Conservation (phyloP, 2,329 filamentous ascomycete genomes). For the Botrytis cinerea region DNA sequence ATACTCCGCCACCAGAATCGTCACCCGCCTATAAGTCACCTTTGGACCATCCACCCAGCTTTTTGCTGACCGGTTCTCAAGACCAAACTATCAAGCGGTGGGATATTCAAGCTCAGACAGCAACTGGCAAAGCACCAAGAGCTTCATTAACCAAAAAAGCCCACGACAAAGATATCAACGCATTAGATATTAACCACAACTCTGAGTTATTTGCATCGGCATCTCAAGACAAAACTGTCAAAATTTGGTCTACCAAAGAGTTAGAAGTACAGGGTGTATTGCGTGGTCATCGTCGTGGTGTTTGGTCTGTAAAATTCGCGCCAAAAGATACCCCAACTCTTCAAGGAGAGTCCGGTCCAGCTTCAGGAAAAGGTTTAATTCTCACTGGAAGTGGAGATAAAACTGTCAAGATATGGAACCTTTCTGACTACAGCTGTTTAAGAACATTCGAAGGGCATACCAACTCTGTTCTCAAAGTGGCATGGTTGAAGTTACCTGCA, state of each 20-base stretch:
- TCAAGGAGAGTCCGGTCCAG: conserved; percentile 68
- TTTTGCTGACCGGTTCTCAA: conserved; percentile 88
- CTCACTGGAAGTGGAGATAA: conserved; percentile 95
- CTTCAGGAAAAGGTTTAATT: conserved; percentile 77
- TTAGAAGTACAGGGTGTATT: conserved; percentile 91
- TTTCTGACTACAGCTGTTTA: conserved; percentile 88
- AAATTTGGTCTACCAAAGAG: conserved; percentile 90
- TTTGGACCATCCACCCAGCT: conserved; percentile 76
- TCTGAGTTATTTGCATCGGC: conserved; percentile 89
- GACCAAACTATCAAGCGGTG: conserved; percentile 95
- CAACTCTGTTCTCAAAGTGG: conserved; percentile 90
- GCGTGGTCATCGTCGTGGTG: conserved; percentile 87
- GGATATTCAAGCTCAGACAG: conserved; percentile 62
- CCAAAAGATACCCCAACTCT: conserved; percentile 74
- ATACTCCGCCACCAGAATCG: conserved; percentile 63
- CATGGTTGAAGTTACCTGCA: conserved; percentile 69
- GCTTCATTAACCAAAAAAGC: conserved; percentile 89
- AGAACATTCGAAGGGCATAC: conserved; percentile 95
- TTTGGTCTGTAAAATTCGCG: conserved; percentile 93
- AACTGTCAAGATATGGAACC: conserved; percentile 91
- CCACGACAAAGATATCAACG: conserved; percentile 98
- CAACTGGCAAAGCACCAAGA: conserved; percentile 56
- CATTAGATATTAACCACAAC: conserved; percentile 75
- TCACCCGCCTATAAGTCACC: conserved; percentile 73
- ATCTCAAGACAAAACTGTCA: conserved; percentile 94